Base-by-base conservation (phyloP, 2,329 filamentous ascomycete genomes). In the Chaetomiaceae sp. region DNA sequence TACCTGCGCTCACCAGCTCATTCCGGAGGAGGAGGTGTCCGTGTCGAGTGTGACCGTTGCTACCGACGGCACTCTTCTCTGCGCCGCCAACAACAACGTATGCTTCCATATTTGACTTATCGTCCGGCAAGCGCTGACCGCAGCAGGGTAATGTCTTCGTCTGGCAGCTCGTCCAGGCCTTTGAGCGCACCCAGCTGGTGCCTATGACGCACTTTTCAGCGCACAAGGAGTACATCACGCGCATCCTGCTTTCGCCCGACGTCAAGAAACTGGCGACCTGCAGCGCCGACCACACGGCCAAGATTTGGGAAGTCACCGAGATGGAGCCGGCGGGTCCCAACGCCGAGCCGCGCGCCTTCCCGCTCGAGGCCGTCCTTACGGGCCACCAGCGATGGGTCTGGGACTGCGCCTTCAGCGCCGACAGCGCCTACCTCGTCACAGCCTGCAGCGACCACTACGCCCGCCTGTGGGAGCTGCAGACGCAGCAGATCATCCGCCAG, bases 311-410 rank as follows among this genome's bases (percentile, higher is more conserved):
- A 64, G 87, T 96, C 42, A 75, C 75, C 59, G 88, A 95, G 65
- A 78, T 85, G n/a, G 80, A 83, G 44, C 75, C 77, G 47, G 60
- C 58, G 11, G 44, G 52, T 25, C 52, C 55, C 37, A 48, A 60
- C 34, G 65, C 69, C 17, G 71, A 74, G 31, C 70, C 77, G 8
- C 81, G 78, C 69, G 85, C 77, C 38, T 94, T 89, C 62, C 87
- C 86, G 9, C 81, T 95, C 19, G 89, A 96, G 71, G 91, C 90
- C 3, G 95, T 90, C 1, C 81, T 96, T 1, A 88, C 88, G 20
- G 89, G 88, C 51, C 91, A 96, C 71, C 91, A 96, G 72, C 85
- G 91, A 50, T 96, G 91, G 91, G 91, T 96, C 1, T 96, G 91
- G 91, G 91, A 96, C 69, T 96, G 91, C 65, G 91, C 91, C 1